Percentiles rank a stretch among this genome's conserved stretches.
phyloP scores from a whole-genome alignment of 192 early-diverging fungal genomes.

The Backusella morwellensis region DNA sequence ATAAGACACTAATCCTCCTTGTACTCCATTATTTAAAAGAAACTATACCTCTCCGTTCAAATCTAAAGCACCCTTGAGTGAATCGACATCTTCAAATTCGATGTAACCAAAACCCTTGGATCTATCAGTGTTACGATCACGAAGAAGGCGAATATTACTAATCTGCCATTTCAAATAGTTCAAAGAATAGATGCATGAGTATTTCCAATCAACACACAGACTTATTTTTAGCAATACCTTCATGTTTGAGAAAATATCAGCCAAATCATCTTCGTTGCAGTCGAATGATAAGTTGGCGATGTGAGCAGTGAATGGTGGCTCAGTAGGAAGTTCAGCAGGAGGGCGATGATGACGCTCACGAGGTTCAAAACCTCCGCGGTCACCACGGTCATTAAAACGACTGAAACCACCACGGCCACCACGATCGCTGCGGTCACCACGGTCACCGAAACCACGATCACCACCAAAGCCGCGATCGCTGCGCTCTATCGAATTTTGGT shows the following conservation, averaged over 20 bases:
- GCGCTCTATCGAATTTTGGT: background rate
- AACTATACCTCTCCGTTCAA: conserved; percentile 51
- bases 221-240: conserved; percentile 44
- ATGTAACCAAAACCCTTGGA: conserved; percentile 96
- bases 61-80: conserved; percentile 76
- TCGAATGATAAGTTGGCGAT: conserved; percentile 92
- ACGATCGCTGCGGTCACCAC: conserved; percentile 12
- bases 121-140: conserved; percentile 73
- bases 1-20: background rate
- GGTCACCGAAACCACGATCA: conserved; percentile 22
- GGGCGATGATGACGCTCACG: conserved; percentile 38
- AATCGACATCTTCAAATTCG: conserved; percentile 87
- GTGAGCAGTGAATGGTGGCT: conserved; percentile 87
- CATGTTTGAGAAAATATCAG: conserved; percentile 69
- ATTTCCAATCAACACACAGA: background rate
- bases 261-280: conserved; percentile 71
- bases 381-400: conserved; percentile 35
- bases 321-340: conserved; percentile 69
- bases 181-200: background rate
- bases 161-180: conserved; percentile 46
- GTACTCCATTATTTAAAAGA: background rate
- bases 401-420: conserved; percentile 4
- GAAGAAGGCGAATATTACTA: conserved; percentile 75
- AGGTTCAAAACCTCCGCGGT: conserved; percentile 35
- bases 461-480: conserved; percentile 28